Percentiles rank a stretch among this genome's conserved stretches.
Evolutionary conservation across 179 eudicot genomes (phyloP).

Genomic region (Patellifolia procumbens): DNA sequence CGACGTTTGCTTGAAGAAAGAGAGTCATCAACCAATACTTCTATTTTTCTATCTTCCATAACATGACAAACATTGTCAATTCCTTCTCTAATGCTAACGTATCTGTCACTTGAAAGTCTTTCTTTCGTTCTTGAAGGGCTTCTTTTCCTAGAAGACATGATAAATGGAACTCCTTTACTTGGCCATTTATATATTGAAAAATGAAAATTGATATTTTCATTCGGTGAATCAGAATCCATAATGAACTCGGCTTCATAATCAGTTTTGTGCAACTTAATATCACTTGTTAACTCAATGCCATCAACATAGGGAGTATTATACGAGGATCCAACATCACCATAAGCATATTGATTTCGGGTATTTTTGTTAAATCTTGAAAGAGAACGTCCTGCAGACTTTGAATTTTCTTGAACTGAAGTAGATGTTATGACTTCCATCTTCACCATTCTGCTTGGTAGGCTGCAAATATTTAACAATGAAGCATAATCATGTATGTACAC

Average conservation of each 20-base stretch:
- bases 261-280: constrained; percentile 22
- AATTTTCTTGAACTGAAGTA: constrained; percentile 37
- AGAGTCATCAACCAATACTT: constrained; percentile 12
- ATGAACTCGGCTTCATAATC: constrained; percentile 16
- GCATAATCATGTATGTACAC: neutral
- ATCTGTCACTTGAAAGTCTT: constrained; percentile 1
- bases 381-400: constrained; percentile 31
- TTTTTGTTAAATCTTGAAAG: constrained; percentile 49
- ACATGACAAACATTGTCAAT: neutral
- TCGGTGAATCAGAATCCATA: constrained; percentile 31
- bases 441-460: constrained; percentile 60
- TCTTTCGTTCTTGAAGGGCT: constrained; percentile 41
- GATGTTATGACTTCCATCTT: constrained; percentile 40
- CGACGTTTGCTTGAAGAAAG: constrained; percentile 19
- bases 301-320: constrained; percentile 33
- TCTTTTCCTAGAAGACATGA: constrained; percentile 43
- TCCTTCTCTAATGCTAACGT: neutral
- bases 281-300: constrained; percentile 23
- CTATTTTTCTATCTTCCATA: constrained; percentile 17
- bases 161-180: constrained; percentile 54
- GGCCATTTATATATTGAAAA: constrained; percentile 94
- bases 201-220: constrained; percentile 53
- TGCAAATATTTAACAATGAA: constrained; percentile 23
- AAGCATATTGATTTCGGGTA: constrained; percentile 18
- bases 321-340: constrained; percentile 24